Evolutionary conservation across 2,329 filamentous ascomycete genomes (phyloP).

Genomic region (Sodiomyces alkalinus): DNA sequence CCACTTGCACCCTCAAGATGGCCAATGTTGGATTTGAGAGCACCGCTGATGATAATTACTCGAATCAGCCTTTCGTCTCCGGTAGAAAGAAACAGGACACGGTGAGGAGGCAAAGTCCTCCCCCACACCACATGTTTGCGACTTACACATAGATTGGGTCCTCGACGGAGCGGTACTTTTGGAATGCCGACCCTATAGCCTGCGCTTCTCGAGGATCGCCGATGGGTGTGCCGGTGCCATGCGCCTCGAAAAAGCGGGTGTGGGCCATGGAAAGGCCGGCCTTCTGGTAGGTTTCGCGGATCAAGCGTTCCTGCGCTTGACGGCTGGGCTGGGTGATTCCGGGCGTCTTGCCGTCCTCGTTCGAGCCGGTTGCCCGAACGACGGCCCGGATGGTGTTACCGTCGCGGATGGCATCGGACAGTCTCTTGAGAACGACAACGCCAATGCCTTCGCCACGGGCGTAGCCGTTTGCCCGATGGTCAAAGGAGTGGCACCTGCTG

Average conservation of each 20-base stretch:
- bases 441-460: constrained; percentile 35
- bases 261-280: constrained; percentile 3
- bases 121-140: constrained; percentile 24
- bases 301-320: constrained; percentile 13
- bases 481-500: constrained; percentile 22
- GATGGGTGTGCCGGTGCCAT: constrained; percentile 22
- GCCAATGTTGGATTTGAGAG: constrained; percentile 14
- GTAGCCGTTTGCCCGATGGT: constrained; percentile 31
- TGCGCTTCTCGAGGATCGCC: constrained; percentile 22
- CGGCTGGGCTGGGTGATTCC: constrained; percentile 23
- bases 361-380: constrained; percentile 9
- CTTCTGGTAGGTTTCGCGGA: constrained; percentile 12
- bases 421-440: constrained; percentile 28
- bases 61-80: no score
- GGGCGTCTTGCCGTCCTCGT: constrained; percentile 10
- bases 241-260: constrained; percentile 13
- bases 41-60: constrained; percentile 14
- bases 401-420: constrained; percentile 24
- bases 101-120: no score
- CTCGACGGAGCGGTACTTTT: no score
- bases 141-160: background rate
- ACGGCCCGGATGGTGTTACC: constrained; percentile 12
- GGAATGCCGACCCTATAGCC: constrained; percentile 11
- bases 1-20: constrained; percentile 14
- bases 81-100: no score